phyloP scores from a whole-genome alignment of 148 eudicot genomes.

The Rhododendron kiyosumense region DNA sequence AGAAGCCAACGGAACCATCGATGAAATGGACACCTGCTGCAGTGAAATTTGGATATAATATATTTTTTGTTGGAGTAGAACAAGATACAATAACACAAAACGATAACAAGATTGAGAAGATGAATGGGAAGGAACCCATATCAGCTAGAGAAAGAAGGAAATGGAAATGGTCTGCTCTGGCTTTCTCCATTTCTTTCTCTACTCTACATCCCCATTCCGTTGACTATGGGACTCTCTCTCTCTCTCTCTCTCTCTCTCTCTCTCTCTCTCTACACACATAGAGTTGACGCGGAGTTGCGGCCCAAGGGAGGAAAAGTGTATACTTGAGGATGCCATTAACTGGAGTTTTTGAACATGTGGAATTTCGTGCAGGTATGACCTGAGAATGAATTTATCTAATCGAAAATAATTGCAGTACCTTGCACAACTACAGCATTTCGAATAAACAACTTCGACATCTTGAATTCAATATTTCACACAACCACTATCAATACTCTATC shows the following conservation, averaged over 20 bases:
- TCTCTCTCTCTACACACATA: too few relatives aligned
- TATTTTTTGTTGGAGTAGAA: constrained; percentile 13
- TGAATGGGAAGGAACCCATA: constrained; percentile 1
- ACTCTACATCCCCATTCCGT: constrained; percentile 2
- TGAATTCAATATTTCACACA: not conserved
- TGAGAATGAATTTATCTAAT: not conserved
- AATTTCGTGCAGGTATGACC: constrained; percentile 10
- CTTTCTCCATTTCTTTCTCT: constrained; percentile 15
- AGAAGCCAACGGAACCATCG: too few relatives aligned
- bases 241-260: not conserved
- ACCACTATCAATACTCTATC: too few relatives aligned
- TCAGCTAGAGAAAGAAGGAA: constrained; percentile 13
- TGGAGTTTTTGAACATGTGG: not conserved
- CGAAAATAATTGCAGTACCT: not conserved
- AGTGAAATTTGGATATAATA: constrained; percentile 49
- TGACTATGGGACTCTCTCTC: not conserved
- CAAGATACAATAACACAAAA: constrained; percentile 18
- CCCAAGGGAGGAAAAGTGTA: not conserved
- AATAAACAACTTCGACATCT: not conserved
- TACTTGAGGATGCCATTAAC: not conserved
- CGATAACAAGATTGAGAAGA: constrained; percentile 10
- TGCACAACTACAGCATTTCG: not conserved
- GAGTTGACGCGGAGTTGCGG: constrained; percentile 12
- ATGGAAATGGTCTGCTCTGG: constrained; percentile 18
- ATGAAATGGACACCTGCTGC: constrained; percentile 8